Base-by-base conservation (phyloP, 1,284 basidiomycete species). In the Boletus sp. region DNA sequence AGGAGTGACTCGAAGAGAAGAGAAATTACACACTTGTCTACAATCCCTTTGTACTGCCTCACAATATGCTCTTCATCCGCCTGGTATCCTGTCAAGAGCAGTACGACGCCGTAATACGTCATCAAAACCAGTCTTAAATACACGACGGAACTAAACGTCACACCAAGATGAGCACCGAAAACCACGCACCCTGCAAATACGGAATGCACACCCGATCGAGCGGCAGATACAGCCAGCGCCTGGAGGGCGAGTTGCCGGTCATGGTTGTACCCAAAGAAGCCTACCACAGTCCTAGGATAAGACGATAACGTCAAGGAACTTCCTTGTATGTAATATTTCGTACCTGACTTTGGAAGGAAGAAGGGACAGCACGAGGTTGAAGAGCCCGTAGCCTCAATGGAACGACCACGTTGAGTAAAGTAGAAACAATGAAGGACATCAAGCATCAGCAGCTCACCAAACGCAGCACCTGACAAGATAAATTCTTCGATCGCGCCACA, bases 311-410 rank as follows among this genome's bases (percentile, higher is more conserved):
- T 46, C 41, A 44, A 27, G 2, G 5, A 12, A 3, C 8, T 17
- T 12, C 4, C 1, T 43, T 26, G 1, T 8, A 44, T n/a, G 26
- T 8, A 20, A 29, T 35, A 23, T 3, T 2, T 65, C 77, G 49
- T 53, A 84, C 83, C 83, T 81, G 44, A 83, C 69, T 58, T 78
- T 80, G 49, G 79, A 79, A 13, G 87, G 88, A 12, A 90, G 68
- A 12, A 90, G 68, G 2, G 84, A 88, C 53, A 90, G 81, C 8
- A 88, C 80, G 40, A 90, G 75, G 58, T 88, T 88, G 68, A 90
- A 90, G 20, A 90, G 60, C 0, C 86, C 87, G 57, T 71, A 81
- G 0, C 83, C 77, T 79, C 27, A 8, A 44, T 32, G 7, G 17
- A n/a, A 41, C 22, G 9, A 32, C 17, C 4, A 13, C 4, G 8